A percentile compares a stretch with the other conserved stretches of the same genome.
Conservation (phyloP, 352 stramenopile species). For the Pythium utonaiense region DNA sequence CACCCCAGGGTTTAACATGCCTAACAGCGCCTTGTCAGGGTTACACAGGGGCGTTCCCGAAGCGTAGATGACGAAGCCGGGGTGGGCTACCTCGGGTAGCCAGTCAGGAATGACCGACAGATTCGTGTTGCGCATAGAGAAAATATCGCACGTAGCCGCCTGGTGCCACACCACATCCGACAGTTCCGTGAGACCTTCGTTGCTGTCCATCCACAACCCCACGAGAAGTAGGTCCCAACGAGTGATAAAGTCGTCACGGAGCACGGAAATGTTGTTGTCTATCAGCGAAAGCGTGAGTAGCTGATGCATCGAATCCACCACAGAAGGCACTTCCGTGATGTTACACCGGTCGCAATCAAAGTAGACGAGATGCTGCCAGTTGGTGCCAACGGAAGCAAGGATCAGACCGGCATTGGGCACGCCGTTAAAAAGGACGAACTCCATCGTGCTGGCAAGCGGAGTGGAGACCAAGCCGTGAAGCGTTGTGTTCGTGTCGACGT, state of each 20-base stretch:
- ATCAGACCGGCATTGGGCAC: slow-evolving; percentile 5
- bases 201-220: slow-evolving; percentile 14
- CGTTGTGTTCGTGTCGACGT: neutral
- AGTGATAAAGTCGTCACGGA: slow-evolving; percentile 11
- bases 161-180: slow-evolving; percentile 13
- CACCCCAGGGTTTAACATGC: neutral
- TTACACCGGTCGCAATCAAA: slow-evolving; percentile 11
- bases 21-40: neutral
- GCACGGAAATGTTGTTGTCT: neutral
- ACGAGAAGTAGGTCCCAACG: neutral
- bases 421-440: slow-evolving; percentile 12
- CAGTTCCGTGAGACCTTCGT: neutral
- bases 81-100: neutral
- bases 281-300: slow-evolving; percentile 5
- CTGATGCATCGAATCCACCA: slow-evolving; percentile 7
- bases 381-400: slow-evolving; percentile 1
- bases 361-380: slow-evolving; percentile 12
- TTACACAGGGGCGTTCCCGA: slow-evolving; percentile 22
- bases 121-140: slow-evolving; percentile 14
- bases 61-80: slow-evolving; percentile 6
- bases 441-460: neutral
- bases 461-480: neutral
- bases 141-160: slow-evolving; percentile 5
- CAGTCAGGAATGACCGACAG: slow-evolving; percentile 4
- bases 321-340: slow-evolving; percentile 3